Percentiles rank a stretch among this genome's conserved stretches.
Evolutionary conservation across 163 green algal genomes (phyloP).

Genomic region (Volvox carteri): DNA sequence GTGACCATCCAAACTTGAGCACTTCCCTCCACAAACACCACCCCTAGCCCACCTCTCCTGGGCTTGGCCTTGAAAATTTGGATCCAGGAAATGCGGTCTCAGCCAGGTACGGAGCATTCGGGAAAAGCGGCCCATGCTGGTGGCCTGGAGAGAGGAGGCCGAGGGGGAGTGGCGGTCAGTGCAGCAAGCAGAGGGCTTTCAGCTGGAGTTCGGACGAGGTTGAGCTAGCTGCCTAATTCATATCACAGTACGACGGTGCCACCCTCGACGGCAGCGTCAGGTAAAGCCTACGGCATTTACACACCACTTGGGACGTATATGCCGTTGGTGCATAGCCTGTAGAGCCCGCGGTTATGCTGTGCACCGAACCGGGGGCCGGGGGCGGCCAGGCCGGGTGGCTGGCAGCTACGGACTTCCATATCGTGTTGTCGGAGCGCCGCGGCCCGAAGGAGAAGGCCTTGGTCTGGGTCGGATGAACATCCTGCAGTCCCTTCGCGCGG

Average conservation of each 20-base stretch:
- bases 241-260: neutral
- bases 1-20: neutral
- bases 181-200: neutral
- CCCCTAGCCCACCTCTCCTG: neutral
- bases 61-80: neutral
- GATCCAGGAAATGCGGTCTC: slow-evolving; percentile 40
- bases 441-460: slow-evolving; percentile 20
- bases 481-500: too few species aligned
- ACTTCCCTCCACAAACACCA: neutral
- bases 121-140: neutral
- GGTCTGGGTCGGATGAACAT: neutral
- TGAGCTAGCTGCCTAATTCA: neutral
- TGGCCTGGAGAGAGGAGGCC: slow-evolving; percentile 1
- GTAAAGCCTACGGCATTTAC: neutral
- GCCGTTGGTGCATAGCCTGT: neutral
- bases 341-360: neutral
- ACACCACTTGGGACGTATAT: neutral
- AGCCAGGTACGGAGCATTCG: slow-evolving; percentile 38
- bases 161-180: neutral
- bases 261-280: neutral
- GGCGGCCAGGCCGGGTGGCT: slow-evolving; percentile 7
- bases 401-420: neutral
- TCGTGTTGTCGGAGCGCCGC: neutral
- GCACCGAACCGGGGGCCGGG: neutral
- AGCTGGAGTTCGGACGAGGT: neutral